Evolutionary conservation across 177 flowering plant genomes (phyloP), one percentile per base, ranked within the genome.

Genomic region (Tripterygium wilfordii): DNA sequence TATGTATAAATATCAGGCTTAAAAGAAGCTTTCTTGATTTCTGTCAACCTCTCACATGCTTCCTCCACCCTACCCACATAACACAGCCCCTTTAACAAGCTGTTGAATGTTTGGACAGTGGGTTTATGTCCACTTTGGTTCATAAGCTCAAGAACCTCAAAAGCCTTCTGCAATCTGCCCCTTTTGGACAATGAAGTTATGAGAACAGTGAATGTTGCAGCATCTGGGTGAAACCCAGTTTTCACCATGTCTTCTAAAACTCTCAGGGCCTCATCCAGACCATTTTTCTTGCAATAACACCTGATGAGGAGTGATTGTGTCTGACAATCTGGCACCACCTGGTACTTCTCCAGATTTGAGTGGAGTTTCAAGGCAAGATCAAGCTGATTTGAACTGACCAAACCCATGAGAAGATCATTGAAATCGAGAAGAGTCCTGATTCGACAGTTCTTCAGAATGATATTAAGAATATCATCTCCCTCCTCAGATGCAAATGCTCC

Each of bases 61-160:
- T 81, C 82, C 61, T 90, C 92, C 23, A 87, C 74, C 39, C 75
- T 75, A 8, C 98, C 96, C 9, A 88, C 91, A 48, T 71, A 87
- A 65, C 96, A 88, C 60, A 90, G 45, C 16, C 97, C 96, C 53
- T 66, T 80, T 33, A 90, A 54, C 77, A 81, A 61, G 53, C 96
- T 85, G 51, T 85, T 88, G 57, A 76, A 79, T 0, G 81, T 75
- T 55, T 65, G 74, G 32, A 83, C 53, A 10, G 60, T 70, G 13
- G 95, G 92, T 23, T 65, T 65, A 40, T 74, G 73, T 10, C 77
- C 79, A 26, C 57, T 41, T 23, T 28, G 45, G 15, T 64, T 48
- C 96, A 88, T 81, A 54, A 62, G 25, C 43, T 76, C 73, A 35
- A 85, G 54, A 49, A 83, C 70, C 66, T 81, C 76, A 16, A 64